Conservation (phyloP, 2,329 filamentous ascomycete species). For the Arthrobotrys musiformis region DNA sequence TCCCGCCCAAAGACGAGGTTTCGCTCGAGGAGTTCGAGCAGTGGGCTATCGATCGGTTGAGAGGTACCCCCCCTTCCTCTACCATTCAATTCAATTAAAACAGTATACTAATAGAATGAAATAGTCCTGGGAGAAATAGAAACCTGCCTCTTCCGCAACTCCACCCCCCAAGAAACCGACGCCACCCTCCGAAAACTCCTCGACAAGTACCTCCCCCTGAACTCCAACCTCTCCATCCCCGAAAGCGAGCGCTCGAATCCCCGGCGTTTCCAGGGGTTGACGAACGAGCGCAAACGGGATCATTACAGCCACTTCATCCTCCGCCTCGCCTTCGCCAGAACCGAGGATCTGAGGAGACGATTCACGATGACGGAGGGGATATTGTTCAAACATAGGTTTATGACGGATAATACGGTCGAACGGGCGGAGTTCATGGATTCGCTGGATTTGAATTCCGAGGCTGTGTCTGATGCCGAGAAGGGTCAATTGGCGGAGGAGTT, state of each 20-base stretch:
- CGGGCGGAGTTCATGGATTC: constrained; percentile 78
- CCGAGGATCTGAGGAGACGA: constrained; percentile 86
- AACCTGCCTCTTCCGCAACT: constrained; percentile 94
- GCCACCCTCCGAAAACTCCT: constrained; percentile 86
- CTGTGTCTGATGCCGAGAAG: constrained; percentile 82
- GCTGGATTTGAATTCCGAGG: constrained; percentile 85
- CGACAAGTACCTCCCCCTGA: constrained; percentile 85
- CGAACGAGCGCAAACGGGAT: constrained; percentile 82
- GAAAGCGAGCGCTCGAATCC: constrained; percentile 64
- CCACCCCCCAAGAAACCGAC: constrained; percentile 80
- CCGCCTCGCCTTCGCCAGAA: constrained; percentile 88
- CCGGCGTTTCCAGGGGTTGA: constrained; percentile 9
- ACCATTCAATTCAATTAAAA: background rate
- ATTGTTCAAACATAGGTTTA: constrained; percentile 85
- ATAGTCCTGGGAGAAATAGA: constrained; percentile 87
- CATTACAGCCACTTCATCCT: constrained; percentile 99
- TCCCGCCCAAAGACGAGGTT: constrained; percentile 90
- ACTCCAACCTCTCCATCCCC: constrained; percentile 75
- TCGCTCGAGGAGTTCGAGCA: constrained; percentile 97
- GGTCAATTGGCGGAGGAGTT: constrained; percentile 66
- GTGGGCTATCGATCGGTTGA: constrained; percentile 93
- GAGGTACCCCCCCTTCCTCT: constrained; percentile 67
- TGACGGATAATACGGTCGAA: constrained; percentile 79
- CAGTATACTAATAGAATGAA: background rate
- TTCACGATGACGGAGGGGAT: constrained; percentile 88